A percentile compares a stretch with the other conserved stretches of the same genome.
Evolutionary conservation across 352 stramenopile genomes (phyloP).

Genomic region (Phytophthora palmivora): DNA sequence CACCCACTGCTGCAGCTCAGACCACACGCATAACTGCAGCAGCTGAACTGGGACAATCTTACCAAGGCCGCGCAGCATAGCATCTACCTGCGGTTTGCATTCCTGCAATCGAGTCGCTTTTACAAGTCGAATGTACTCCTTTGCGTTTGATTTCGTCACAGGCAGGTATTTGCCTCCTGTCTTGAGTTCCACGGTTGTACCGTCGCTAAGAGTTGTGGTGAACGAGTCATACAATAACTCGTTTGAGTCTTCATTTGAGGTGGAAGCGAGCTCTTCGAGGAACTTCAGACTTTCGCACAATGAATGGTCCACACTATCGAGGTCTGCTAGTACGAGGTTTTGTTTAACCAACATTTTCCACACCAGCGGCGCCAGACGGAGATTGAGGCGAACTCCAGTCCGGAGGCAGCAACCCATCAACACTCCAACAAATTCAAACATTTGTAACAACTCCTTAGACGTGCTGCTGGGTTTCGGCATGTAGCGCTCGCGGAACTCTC

Average conservation of each 20-base stretch:
- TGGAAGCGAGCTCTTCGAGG: slow-evolving; percentile 37
- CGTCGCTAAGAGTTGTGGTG: slow-evolving; percentile 74
- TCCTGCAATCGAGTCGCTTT: slow-evolving; percentile 73
- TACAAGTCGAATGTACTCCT: slow-evolving; percentile 73
- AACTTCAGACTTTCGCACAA: slow-evolving; percentile 64
- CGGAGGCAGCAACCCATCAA: slow-evolving; percentile 83
- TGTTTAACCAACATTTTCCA: slow-evolving; percentile 88
- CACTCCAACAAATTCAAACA: slow-evolving; percentile 82
- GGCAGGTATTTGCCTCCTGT: slow-evolving; percentile 44
- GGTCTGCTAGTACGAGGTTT: slow-evolving; percentile 59
- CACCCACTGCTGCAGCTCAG: slow-evolving; percentile 81
- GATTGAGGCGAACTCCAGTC: slow-evolving; percentile 77
- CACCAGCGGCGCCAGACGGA: slow-evolving; percentile 73
- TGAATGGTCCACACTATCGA: slow-evolving; percentile 70
- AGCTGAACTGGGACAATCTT: slow-evolving; percentile 76
- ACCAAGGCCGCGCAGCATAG: slow-evolving; percentile 71
- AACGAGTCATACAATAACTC: slow-evolving; percentile 75
- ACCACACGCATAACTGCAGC: slow-evolving; percentile 81
- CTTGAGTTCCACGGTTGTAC: slow-evolving; percentile 72
- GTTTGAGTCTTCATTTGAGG: slow-evolving; percentile 11
- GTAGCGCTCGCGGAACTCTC: slow-evolving; percentile 74
- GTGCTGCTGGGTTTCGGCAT: slow-evolving; percentile 66
- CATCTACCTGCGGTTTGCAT: slow-evolving; percentile 78
- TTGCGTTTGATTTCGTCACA: slow-evolving; percentile 75
- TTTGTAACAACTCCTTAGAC: slow-evolving; percentile 61